Conservation (phyloP, 495 filamentous ascomycete genomes). For the Aspergillus haitiensis region DNA sequence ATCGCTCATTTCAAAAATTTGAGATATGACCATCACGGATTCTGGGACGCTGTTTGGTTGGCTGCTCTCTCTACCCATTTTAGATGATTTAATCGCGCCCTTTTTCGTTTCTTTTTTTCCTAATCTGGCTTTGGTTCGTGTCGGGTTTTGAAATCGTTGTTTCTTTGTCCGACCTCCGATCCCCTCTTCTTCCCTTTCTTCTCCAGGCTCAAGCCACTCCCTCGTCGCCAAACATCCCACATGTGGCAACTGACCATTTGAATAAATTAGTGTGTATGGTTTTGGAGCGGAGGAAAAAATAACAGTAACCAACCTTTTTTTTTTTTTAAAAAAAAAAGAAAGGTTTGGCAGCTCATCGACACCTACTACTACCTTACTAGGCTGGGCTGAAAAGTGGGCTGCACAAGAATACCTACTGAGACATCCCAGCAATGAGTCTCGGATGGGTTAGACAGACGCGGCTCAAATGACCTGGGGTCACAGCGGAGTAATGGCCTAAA, state of each 20-base stretch:
- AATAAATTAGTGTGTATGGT: too few relatives aligned
- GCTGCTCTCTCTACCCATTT: neutral
- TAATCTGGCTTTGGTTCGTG: neutral
- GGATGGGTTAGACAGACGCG: constrained; percentile 16
- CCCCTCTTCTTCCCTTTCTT: too few relatives aligned
- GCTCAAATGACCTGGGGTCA: constrained; percentile 14
- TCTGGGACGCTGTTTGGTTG: neutral
- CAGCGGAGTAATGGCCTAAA: constrained; percentile 4
- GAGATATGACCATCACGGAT: neutral
- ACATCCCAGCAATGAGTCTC: constrained; percentile 5
- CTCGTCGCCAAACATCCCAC: too few relatives aligned
- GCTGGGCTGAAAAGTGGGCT: constrained; percentile 7
- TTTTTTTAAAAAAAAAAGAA: too few relatives aligned
- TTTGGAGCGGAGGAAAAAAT: too few relatives aligned
- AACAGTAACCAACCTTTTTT: too few relatives aligned
- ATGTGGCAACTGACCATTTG: too few relatives aligned
- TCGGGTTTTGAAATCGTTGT: too few relatives aligned
- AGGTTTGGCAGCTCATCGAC: too few relatives aligned
- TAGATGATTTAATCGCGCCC: neutral
- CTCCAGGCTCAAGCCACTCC: too few relatives aligned
- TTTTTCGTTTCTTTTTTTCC: neutral
- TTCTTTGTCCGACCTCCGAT: too few relatives aligned
- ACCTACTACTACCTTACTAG: too few relatives aligned
- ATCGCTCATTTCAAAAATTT: neutral
- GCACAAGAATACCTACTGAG: neutral